Conservation (phyloP, 352 stramenopile genomes). For the Halophytophthora polymorphica region DNA sequence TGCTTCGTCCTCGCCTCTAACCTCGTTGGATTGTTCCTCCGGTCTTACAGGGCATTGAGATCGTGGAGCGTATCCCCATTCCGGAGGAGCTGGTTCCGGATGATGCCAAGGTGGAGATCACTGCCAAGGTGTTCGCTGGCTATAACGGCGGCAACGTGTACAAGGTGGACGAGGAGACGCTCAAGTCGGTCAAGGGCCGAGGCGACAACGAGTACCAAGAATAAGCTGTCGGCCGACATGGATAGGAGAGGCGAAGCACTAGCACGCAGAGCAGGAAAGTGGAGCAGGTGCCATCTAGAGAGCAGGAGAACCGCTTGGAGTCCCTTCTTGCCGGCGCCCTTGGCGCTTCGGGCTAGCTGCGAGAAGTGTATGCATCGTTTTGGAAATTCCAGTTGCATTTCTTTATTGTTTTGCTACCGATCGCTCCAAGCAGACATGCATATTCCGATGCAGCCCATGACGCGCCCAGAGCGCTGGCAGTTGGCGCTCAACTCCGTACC, state of each 20-base stretch:
- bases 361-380: too few species aligned
- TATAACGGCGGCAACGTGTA: conserved; percentile 90
- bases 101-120: conserved; percentile 99
- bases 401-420: too few species aligned
- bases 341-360: too few species aligned
- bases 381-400: too few species aligned
- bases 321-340: too few species aligned
- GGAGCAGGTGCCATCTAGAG: neutral
- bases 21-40: neutral
- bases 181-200: conserved; percentile 94
- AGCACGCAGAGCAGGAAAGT: neutral
- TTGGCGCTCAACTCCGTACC: too few species aligned
- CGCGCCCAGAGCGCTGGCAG: too few species aligned
- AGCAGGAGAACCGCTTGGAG: neutral
- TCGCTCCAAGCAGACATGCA: too few species aligned
- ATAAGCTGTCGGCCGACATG: conserved; percentile 10
- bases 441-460: too few species aligned
- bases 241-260: too few species aligned
- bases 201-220: conserved; percentile 61
- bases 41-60: conserved; percentile 91
- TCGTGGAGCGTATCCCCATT: conserved; percentile 98
- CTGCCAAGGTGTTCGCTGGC: conserved; percentile 94
- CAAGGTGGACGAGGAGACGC: conserved; percentile 89
- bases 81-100: conserved; percentile 96
- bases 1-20: conserved; percentile 7